Conservation (phyloP, 495 filamentous ascomycete genomes). For the Pyrenula aspistea region DNA sequence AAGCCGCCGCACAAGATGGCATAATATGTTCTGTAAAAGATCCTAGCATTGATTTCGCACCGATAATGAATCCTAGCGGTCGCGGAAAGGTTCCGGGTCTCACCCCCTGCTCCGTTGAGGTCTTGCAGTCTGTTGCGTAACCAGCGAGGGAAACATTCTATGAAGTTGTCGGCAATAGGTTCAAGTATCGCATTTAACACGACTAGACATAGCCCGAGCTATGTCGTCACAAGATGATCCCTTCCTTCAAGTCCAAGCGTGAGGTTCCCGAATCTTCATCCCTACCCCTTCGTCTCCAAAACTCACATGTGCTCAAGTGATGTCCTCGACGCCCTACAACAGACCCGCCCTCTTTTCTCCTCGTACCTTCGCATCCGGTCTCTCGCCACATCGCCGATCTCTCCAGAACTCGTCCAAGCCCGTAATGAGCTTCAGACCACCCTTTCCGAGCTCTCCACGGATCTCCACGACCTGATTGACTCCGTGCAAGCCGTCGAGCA, state of each 20-base stretch:
- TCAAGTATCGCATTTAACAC: too few species aligned
- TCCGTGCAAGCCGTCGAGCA: slow-evolving; percentile 80
- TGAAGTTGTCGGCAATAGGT: too few species aligned
- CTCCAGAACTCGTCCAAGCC: slow-evolving; percentile 78
- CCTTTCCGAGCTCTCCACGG: slow-evolving; percentile 64
- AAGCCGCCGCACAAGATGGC: too few species aligned
- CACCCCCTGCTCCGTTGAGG: too few species aligned
- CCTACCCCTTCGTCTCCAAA: slow-evolving; percentile 1
- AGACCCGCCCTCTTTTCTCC: slow-evolving; percentile 73
- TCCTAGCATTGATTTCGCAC: too few species aligned
- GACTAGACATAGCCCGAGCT: too few species aligned
- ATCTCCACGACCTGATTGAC: slow-evolving; percentile 80
- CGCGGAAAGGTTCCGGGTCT: too few species aligned
- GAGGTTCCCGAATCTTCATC: slow-evolving; percentile 13
- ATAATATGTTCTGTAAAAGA: too few species aligned
- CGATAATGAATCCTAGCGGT: too few species aligned
- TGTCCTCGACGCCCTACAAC: slow-evolving; percentile 68
- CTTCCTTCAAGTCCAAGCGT: slow-evolving; percentile 90
- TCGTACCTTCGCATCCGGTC: slow-evolving; percentile 95
- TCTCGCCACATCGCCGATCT: slow-evolving; percentile 52
- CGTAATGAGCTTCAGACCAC: slow-evolving; percentile 69
- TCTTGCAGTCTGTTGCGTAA: too few species aligned
- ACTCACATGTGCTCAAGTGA: slow-evolving; percentile 42
- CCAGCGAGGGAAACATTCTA: too few species aligned
- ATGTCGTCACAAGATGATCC: slow-evolving; percentile 39